Conservation (phyloP, 1,139 yeast species). For the Nakaseomyces delphensis region DNA sequence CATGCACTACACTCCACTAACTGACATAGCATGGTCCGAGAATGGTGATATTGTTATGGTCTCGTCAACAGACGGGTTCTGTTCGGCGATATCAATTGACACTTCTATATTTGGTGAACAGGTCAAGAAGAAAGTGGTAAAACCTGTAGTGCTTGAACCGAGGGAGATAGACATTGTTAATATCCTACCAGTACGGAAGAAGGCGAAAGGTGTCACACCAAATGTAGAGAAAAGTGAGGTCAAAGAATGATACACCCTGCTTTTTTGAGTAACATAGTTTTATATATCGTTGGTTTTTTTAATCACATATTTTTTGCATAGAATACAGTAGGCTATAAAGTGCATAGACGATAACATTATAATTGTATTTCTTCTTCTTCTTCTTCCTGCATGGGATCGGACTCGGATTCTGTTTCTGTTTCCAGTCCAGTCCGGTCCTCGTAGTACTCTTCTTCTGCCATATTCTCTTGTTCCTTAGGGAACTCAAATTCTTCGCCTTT, state of each 20-base stretch:
- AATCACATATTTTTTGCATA: no score
- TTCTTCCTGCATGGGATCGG: not conserved
- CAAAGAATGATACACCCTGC: no score
- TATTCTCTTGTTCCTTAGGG: constrained; percentile 31
- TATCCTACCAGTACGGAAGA: constrained; percentile 20
- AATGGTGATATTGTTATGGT: constrained; percentile 67
- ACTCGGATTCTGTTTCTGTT: constrained; percentile 2
- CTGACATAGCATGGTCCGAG: constrained; percentile 77
- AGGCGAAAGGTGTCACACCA: no score
- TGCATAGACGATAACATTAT: constrained; percentile 1
- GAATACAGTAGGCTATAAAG: no score
- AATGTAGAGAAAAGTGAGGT: no score
- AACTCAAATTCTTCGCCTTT: constrained; percentile 56
- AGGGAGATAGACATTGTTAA: constrained; percentile 13
- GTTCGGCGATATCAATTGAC: constrained; percentile 56
- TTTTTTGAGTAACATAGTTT: no score
- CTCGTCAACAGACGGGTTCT: constrained; percentile 92
- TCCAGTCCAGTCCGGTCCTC: not conserved
- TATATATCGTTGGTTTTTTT: no score
- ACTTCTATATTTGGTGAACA: constrained; percentile 45
- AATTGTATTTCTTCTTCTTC: not conserved
- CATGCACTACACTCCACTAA: constrained; percentile 78
- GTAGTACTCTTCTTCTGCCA: not conserved
- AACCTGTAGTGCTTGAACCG: not conserved
- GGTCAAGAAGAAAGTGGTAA: not conserved